Base-by-base conservation (phyloP, 2,329 filamentous ascomycete genomes). In the Metarhizium robertsii region DNA sequence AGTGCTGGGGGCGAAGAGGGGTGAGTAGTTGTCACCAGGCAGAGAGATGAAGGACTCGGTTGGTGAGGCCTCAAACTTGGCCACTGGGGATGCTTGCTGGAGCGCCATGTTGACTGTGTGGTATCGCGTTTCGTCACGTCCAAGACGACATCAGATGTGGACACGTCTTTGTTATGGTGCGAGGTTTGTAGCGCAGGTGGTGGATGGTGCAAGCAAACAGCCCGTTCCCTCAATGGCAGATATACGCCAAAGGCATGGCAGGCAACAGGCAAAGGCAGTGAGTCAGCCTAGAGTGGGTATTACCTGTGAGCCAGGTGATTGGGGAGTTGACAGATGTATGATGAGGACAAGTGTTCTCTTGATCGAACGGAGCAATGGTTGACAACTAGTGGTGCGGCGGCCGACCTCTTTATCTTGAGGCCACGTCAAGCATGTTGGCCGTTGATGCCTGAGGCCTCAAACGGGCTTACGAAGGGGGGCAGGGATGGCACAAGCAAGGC, bases 41-140 rank as follows among this genome's bases (percentile, higher is more conserved):
- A 73, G 69, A 2, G 79, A 81, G 42, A 81, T 66, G 48, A 80
- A 72, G 5, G 79, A 81, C 66, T 82, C 79, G 65, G 75, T 69
- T 2, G 79, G 79, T 45, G 79, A 81, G 57, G 71, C 64, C 67
- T 82, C 78, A 61, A 79, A 73, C 68, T 81, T 81, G 67, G 77
- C 65, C 57, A 71, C 65, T 42, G 77, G 73, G 56, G 75, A 71
- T 14, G 62, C 51, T 70, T 71, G 68, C 66, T 71, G 67, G 51
- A 67, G 68, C 55, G 70, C 68, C 75, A 78, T 71, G 60, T 55
- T 65, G 55, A 40, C 56, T 48, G 38, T 18, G 34, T 25, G 48
- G 30, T 45, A 52, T 25, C 25, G 25, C 25, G 25, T 25, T 25
- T 25, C 25, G 25, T 25, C 25, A 25, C 25, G 3, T 25, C 25